These are phyloP conservation scores for Penicillium sp. DNA, from an alignment of 2,329 filamentous ascomycete species.

Conservation along the genomic window DNA sequence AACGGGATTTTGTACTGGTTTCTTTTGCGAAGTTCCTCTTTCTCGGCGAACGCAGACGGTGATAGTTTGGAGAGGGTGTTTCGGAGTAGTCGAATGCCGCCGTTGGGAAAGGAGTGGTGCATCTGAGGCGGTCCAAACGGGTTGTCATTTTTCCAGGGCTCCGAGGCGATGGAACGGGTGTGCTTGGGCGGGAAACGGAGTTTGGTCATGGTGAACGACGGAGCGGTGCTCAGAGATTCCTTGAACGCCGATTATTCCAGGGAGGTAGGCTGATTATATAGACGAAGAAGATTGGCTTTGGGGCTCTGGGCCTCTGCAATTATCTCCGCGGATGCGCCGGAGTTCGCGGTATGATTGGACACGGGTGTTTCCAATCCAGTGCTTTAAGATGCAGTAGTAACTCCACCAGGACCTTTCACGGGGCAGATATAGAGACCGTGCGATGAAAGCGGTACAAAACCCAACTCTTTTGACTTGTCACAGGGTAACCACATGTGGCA, in stretches of 20 bases:
- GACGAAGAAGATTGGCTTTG: slow-evolving; percentile 2
- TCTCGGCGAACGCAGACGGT: slow-evolving; percentile 34
- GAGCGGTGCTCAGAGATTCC: neutral
- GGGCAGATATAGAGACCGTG: neutral
- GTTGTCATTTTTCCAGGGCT: slow-evolving; percentile 31
- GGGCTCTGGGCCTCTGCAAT: slow-evolving; percentile 3
- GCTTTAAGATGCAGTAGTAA: slow-evolving; percentile 3
- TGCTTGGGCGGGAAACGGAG: slow-evolving; percentile 24
- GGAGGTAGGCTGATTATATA: neutral
- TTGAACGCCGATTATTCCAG: neutral
- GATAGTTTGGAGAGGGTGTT: slow-evolving; percentile 35
- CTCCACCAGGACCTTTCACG: neutral
- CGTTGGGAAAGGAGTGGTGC: slow-evolving; percentile 25
- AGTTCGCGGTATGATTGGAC: slow-evolving; percentile 9
- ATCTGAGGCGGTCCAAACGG: slow-evolving; percentile 34
- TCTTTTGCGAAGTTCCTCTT: slow-evolving; percentile 36
- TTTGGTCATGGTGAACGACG: neutral
- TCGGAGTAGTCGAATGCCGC: slow-evolving; percentile 36
- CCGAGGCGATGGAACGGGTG: slow-evolving; percentile 24
- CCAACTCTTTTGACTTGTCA: neutral
- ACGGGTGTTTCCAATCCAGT: neutral
- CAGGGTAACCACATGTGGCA: neutral
- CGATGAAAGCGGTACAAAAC: neutral
- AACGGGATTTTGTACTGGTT: slow-evolving; percentile 35
- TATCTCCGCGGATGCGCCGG: slow-evolving; percentile 14